Conservation (phyloP, 78 protist species). For the Dictyostelium intermedium region DNA sequence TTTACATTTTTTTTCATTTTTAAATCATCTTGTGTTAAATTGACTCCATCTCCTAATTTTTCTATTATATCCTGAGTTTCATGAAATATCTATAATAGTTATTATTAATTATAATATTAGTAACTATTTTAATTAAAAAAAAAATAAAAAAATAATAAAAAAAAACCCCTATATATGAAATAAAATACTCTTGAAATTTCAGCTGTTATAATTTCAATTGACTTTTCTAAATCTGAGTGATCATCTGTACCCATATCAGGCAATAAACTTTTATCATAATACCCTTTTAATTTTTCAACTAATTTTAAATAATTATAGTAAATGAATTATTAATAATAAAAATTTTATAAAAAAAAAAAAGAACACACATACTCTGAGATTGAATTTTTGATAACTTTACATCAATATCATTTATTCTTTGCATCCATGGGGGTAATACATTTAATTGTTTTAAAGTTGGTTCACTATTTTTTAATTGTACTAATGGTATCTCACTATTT, state of each 20-base stretch:
- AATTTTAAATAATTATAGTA: background rate
- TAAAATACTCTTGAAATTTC: constrained; percentile 38
- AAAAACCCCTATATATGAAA: background rate
- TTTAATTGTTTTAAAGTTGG: background rate
- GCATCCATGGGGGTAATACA: constrained; percentile 42
- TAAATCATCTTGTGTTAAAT: constrained; percentile 1
- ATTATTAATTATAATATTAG: background rate
- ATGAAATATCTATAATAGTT: background rate
- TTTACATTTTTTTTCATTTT: constrained; percentile 62
- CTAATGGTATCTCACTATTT: background rate
- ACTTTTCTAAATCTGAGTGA: constrained; percentile 19
- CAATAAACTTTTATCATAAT: constrained; percentile 6
- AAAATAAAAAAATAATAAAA: background rate
- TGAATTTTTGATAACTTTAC: background rate
- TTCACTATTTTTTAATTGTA: background rate
- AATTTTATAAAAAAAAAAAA: background rate
- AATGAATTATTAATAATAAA: background rate
- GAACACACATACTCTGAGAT: background rate
- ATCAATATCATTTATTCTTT: constrained; percentile 16
- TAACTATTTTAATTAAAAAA: background rate
- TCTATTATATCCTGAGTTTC: constrained; percentile 34
- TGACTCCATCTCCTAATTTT: constrained; percentile 3
- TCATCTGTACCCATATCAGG: constrained; percentile 6
- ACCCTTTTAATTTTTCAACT: constrained; percentile 37
- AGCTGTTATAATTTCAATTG: constrained; percentile 14